A percentile compares a stretch with the other conserved stretches of the same genome.
Conservation (phyloP, 164 flowering plant species). For the Pachysandra terminalis region DNA sequence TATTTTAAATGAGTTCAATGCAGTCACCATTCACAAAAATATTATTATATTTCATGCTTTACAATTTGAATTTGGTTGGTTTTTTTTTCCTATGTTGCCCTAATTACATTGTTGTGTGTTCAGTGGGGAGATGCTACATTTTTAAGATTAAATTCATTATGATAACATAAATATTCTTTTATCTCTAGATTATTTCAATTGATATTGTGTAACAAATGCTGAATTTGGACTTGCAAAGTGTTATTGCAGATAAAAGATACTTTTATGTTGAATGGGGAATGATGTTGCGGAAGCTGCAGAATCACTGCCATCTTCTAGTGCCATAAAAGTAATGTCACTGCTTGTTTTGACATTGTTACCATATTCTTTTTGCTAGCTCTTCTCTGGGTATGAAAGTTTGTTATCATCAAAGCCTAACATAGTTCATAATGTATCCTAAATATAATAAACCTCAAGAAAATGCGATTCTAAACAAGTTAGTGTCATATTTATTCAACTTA, state of each 20-base stretch:
- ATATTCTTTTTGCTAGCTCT: too few species aligned
- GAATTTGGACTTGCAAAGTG: background rate
- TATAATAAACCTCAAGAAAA: background rate
- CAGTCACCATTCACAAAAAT: too few species aligned
- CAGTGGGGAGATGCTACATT: background rate
- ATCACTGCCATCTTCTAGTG: constrained; percentile 4
- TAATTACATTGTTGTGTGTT: background rate
- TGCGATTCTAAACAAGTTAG: background rate
- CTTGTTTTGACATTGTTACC: background rate
- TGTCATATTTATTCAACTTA: background rate
- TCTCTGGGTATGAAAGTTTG: background rate
- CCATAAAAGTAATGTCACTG: constrained; percentile 11
- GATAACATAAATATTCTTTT: background rate
- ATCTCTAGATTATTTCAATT: too few species aligned
- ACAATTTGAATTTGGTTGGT: background rate
- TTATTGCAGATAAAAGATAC: background rate
- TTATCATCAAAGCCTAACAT: too few species aligned
- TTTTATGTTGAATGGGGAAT: constrained; percentile 19
- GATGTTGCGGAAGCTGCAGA: constrained; percentile 12
- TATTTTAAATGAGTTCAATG: too few species aligned
- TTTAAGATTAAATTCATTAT: too few species aligned
- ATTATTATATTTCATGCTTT: background rate
- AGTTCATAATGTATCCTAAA: background rate
- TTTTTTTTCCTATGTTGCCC: background rate
- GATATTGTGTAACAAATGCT: background rate